A percentile compares a stretch with the other conserved stretches of the same genome.
These are phyloP conservation scores for Petunia secreta DNA, from an alignment of 257 asterid species.

Conservation along the genomic window DNA sequence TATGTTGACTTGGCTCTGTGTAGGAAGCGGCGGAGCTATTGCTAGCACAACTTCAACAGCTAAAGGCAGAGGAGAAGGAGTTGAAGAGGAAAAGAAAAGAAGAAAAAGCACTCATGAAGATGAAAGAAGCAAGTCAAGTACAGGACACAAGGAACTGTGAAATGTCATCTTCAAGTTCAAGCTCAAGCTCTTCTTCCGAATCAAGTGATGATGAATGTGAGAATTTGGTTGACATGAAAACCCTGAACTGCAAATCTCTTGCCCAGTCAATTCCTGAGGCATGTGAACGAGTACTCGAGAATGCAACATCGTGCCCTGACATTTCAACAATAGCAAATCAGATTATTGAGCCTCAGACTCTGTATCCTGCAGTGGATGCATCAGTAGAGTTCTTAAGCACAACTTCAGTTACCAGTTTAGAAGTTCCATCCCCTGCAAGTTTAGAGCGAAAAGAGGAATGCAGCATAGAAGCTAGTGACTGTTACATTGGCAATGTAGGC, in stretches of 20 bases:
- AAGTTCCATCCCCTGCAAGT: neutral
- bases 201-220: slow-evolving; percentile 83
- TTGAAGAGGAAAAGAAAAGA: slow-evolving; percentile 48
- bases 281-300: slow-evolving; percentile 31
- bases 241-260: slow-evolving; percentile 27
- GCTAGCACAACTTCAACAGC: slow-evolving; percentile 55
- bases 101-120: slow-evolving; percentile 41
- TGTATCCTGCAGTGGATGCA: neutral
- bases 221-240: slow-evolving; percentile 46
- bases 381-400: slow-evolving; percentile 7
- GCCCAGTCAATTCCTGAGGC: slow-evolving; percentile 19
- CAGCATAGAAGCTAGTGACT: slow-evolving; percentile 2
- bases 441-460: slow-evolving; percentile 15
- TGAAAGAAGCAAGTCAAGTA: slow-evolving; percentile 34
- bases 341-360: neutral
- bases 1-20: neutral
- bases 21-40: slow-evolving; percentile 69
- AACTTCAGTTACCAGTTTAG: neutral
- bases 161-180: slow-evolving; percentile 29
- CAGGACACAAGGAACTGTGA: slow-evolving; percentile 27
- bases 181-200: slow-evolving; percentile 59
- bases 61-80: slow-evolving; percentile 52
- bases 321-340: neutral
- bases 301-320: slow-evolving; percentile 25
- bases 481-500: neutral